Base-by-base conservation (phyloP, 2,329 filamentous ascomycete genomes). In the Sclerotinia borealis region DNA sequence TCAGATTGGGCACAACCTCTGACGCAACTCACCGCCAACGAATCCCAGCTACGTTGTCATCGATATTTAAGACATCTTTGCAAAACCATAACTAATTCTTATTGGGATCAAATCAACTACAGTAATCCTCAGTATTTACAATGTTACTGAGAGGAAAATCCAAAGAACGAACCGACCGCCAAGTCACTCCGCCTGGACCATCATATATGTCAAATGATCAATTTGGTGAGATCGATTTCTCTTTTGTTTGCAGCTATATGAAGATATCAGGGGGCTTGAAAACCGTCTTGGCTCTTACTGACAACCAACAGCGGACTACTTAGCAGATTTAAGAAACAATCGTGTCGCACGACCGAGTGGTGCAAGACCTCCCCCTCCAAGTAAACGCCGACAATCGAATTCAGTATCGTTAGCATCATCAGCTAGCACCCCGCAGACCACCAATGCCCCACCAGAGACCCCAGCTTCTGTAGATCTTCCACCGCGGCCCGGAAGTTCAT, bases 261-360 rank as follows among this genome's bases (percentile, higher is more conserved):
- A 19, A 11, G 31, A 29, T 25, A 36, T 49, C 29, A 27, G 27
- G n/a, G 25, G n/a, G 31, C 15, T 49, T 7, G 22, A n/a, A 52
- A 41, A 55, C 22, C 11, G 10, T 19, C 29, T 37, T 45, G 27
- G n/a, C 29, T 41, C 59, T 49, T 64, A 39, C 68, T 73, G 61
- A 69, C 56, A 50, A 43, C 41, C 48, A 68, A 65, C 76, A 92
- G 89, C 86, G 68, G 80, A 81, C 65, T 93, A 92, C 75, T 83
- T 92, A 41, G 81, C 87, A 69, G 85, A 87, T 68, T 82, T 93
- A 41, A 87, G 90, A 69, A 85, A 82, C 69, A 89, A 84, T 75
- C 85, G 87, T 59, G 79, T 85, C 63, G 80, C 83, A 41, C 83
- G 90, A 63, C 90, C 90, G 10, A 88, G 85, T 63, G 89, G 90